Base-by-base conservation (phyloP, 2,329 filamentous ascomycete species). In the Talaromyces rugulosus region DNA sequence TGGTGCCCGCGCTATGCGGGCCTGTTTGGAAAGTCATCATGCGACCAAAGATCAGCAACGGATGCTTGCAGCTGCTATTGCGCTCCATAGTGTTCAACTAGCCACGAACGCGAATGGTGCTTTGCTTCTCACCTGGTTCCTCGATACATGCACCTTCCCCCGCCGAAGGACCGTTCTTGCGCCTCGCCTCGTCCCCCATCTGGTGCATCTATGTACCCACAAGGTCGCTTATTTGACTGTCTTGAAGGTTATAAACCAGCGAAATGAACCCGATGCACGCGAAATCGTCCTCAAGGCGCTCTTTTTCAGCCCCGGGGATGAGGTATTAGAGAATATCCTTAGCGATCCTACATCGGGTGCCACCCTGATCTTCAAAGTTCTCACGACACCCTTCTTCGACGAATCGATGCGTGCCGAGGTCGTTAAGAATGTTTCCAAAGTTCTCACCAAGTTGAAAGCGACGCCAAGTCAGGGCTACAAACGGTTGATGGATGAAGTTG, bases 161-260 rank as follows among this genome's bases (percentile, higher is more conserved):
- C 87, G 89, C 68, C 89, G 95, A 66, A 90, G 95, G 62, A 96
- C 91, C 28, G 93, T 98, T 31, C 83, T 99, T 60, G 93, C 95
- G 52, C 95, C 95, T 23, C 88, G 93, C 68, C 86, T 99, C 28
- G 92, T 97, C 16, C 93, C 95, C 47, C 92, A 96, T 73, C 83
- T 99, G 34, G 92, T 97, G 28, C 92, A 97, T 73, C 84, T 99
- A 6, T 98, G 95, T 82, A 98, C 95, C 0, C 95, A 99, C 82
- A 98, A 98, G 82, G 94, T 99, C 61, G 95, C 95, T 0, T 98
- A 98, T 72, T 83, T 98, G 64, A 99, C 95, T 0, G 94, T 99
- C 1, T 82, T 99, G 62, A 99, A 99, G 81, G 92, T 98, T 57
- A 96, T 99, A 77, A 99, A 99, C 74, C 95, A 99, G 77, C 92